Conservation (phyloP, 768 basidiomycete genomes). For the Termitomyces sp. region DNA sequence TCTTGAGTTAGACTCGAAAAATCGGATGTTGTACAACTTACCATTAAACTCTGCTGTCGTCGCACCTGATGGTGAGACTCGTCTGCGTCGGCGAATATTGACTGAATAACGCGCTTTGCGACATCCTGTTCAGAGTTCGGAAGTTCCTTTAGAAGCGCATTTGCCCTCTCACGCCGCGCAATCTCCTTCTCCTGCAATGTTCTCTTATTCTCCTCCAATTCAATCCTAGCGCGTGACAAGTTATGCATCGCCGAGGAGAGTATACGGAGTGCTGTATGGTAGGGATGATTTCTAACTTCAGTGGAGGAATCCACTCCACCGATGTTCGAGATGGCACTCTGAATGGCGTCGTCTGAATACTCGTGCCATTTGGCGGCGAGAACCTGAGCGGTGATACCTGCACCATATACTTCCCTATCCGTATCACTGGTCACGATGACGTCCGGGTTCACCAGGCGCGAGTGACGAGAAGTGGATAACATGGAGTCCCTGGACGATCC, state of each 20-base stretch:
- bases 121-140: slow-evolving; percentile 62
- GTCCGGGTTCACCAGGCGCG: slow-evolving; percentile 27
- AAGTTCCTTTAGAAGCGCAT: slow-evolving; percentile 57
- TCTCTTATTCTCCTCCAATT: slow-evolving; percentile 61
- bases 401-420: slow-evolving; percentile 31
- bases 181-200: slow-evolving; percentile 59
- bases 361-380: slow-evolving; percentile 76
- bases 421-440: slow-evolving; percentile 34
- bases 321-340: slow-evolving; percentile 56
- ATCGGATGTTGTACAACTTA: slow-evolving; percentile 30
- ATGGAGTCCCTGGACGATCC: slow-evolving; percentile 34
- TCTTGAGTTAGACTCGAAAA: not conserved
- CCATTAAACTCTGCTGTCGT: slow-evolving; percentile 58
- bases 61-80: slow-evolving; percentile 47
- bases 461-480: slow-evolving; percentile 12
- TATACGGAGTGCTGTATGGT: slow-evolving; percentile 65
- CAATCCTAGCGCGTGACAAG: slow-evolving; percentile 53
- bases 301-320: slow-evolving; percentile 44
- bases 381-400: slow-evolving; percentile 43
- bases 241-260: slow-evolving; percentile 67
- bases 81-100: slow-evolving; percentile 58
- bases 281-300: slow-evolving; percentile 50
- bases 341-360: slow-evolving; percentile 73
- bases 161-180: slow-evolving; percentile 48
- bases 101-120: slow-evolving; percentile 64